phyloP scores from a whole-genome alignment of 208 protist genomes.

The Herpetomonas tarakana region DNA sequence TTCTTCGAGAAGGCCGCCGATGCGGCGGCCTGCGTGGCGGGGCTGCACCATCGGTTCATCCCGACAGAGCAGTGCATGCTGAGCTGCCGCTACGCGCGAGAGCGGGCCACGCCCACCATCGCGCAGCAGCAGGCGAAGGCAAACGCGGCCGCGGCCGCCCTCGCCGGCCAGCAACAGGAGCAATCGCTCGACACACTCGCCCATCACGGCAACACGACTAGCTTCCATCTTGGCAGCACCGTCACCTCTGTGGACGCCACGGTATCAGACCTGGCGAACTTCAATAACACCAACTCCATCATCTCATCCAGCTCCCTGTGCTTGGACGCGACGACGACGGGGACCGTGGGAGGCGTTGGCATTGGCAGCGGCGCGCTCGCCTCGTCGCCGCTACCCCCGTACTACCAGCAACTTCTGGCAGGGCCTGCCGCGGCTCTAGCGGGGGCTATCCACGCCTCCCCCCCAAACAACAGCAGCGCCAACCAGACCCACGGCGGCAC shows the following conservation, averaged over 20 bases:
- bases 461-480: not conserved
- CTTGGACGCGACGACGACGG: not conserved
- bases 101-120: constrained; percentile 54
- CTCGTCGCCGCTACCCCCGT: not conserved
- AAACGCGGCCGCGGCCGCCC: not conserved
- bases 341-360: too few species aligned
- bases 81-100: constrained; percentile 50
- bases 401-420: too few species aligned
- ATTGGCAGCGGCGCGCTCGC: too few species aligned
- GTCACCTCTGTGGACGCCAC: not conserved
- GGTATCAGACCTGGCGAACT: not conserved
- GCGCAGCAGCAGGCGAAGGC: constrained; percentile 10
- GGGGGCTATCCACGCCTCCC: not conserved
- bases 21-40: constrained; percentile 34
- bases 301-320: not conserved
- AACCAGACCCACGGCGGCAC: not conserved
- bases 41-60: constrained; percentile 16
- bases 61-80: constrained; percentile 23
- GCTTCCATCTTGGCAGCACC: not conserved
- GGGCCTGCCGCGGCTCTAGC: not conserved
- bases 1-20: constrained; percentile 42
- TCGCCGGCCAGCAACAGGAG: not conserved
- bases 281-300: not conserved
- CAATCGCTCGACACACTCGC: not conserved
- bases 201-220: not conserved